Percentiles rank a stretch among this genome's conserved stretches.
Evolutionary conservation across 345 rosid species (phyloP).

Genomic region (Syzygium grande): DNA sequence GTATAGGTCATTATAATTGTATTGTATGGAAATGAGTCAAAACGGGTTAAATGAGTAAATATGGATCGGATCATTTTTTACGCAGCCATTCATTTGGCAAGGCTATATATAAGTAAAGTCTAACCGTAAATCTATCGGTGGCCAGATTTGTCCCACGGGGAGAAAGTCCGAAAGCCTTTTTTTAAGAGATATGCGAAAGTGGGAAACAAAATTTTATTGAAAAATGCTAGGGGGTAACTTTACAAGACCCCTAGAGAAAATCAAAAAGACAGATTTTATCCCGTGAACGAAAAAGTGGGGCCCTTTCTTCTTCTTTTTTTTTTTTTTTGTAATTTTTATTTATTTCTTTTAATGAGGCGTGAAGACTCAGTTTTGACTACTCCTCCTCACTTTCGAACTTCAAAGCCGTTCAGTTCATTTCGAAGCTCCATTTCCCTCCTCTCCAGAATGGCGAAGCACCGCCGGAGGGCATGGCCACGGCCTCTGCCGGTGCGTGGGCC

Average conservation of each 20-base stretch:
- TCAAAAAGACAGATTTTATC: background rate
- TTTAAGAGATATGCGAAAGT: background rate
- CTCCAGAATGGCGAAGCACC: no score
- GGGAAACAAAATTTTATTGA: background rate
- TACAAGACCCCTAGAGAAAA: no score
- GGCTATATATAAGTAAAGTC: no score
- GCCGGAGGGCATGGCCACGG: constrained; percentile 3
- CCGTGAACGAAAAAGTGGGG: background rate
- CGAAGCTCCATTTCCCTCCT: background rate
- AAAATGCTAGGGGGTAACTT: no score
- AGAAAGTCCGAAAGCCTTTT: background rate
- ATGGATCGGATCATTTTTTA: no score
- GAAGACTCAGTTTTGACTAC: background rate
- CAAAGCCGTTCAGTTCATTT: background rate
- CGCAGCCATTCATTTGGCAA: no score
- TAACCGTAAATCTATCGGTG: no score
- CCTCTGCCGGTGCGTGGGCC: background rate
- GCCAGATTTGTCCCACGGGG: no score
- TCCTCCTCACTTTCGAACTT: background rate
- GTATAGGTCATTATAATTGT: no score
- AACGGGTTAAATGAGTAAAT: no score
- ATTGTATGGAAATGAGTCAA: no score
- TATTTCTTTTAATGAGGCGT: background rate
- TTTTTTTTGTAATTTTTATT: no score
- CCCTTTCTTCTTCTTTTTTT: background rate